These are phyloP conservation scores for Nemania diffusa DNA, from an alignment of 2,329 filamentous ascomycete species.

Conservation along the genomic window DNA sequence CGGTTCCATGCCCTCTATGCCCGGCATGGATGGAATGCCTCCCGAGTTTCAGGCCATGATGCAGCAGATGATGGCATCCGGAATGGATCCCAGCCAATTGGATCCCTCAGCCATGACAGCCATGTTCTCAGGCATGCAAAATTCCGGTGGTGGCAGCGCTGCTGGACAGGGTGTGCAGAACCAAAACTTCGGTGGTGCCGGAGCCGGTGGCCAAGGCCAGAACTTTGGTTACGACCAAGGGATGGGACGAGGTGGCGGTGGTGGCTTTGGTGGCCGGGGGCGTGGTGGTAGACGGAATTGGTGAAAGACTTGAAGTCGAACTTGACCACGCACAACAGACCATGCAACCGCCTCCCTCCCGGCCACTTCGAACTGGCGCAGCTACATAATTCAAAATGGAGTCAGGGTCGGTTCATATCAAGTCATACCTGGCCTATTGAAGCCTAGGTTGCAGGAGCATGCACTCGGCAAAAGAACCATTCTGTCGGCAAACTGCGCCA, in stretches of 20 bases:
- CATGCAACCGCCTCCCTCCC: neutral
- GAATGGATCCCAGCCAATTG: constrained; percentile 74
- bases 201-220: constrained; percentile 62
- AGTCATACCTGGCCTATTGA: neutral
- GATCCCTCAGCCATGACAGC: constrained; percentile 67
- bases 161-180: constrained; percentile 61
- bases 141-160: constrained; percentile 52
- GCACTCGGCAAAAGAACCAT: neutral
- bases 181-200: constrained; percentile 61
- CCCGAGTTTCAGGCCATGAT: constrained; percentile 76
- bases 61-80: constrained; percentile 75
- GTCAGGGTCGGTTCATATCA: neutral
- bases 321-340: neutral
- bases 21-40: constrained; percentile 71
- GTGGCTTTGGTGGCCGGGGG: constrained; percentile 45
- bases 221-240: constrained; percentile 56
- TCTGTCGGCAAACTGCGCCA: neutral
- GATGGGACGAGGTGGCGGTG: constrained; percentile 46
- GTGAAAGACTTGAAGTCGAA: constrained; percentile 32
- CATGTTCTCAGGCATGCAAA: constrained; percentile 70
- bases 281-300: constrained; percentile 48
- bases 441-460: neutral
- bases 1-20: constrained; percentile 55
- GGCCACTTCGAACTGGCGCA: neutral
- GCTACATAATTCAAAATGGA: neutral